Evolutionary conservation across 225 moss, liverwort and hornwort genomes (phyloP).

Genomic region (Physcomitrium patens): DNA sequence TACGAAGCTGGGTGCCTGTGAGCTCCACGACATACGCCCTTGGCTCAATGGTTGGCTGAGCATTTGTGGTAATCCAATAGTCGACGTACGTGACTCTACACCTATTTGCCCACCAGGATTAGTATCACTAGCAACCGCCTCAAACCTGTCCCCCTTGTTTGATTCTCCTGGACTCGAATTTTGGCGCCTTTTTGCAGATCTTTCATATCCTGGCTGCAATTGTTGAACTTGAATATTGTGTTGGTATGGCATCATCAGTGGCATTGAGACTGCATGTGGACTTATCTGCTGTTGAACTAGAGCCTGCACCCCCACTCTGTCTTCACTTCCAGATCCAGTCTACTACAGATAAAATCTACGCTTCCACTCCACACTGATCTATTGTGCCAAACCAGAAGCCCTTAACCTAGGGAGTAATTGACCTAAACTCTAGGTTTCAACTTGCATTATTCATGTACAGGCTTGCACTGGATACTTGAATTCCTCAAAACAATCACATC

Average conservation of each 20-base stretch:
- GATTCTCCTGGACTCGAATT: conserved; percentile 54
- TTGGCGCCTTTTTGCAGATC: conserved; percentile 53
- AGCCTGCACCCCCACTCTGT: conserved; percentile 59
- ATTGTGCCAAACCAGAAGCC: conserved; percentile 17
- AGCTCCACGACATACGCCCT: conserved; percentile 56
- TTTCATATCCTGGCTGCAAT: conserved; percentile 53
- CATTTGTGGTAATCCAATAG: conserved; percentile 55
- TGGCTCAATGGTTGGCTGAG: conserved; percentile 50
- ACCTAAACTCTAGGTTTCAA: conserved; percentile 21
- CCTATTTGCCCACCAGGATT: conserved; percentile 44
- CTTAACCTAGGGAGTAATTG: conserved; percentile 19
- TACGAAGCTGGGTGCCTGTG: conserved; percentile 49
- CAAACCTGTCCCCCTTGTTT: conserved; percentile 56
- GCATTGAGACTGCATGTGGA: conserved; percentile 47
- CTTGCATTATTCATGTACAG: conserved; percentile 5
- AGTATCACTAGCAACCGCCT: conserved; percentile 40
- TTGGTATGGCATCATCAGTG: conserved; percentile 46
- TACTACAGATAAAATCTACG: conserved; percentile 31
- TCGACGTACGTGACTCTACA: conserved; percentile 32
- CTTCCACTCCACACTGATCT: conserved; percentile 13
- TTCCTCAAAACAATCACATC: conserved; percentile 19
- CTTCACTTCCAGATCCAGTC: conserved; percentile 60
- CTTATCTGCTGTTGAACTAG: conserved; percentile 54
- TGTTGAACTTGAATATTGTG: conserved; percentile 51
- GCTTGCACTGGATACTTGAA: conserved; percentile 10